These are phyloP conservation scores for Euphorbia tirucalli DNA, from an alignment of 345 rosid species.

Conservation along the genomic window DNA sequence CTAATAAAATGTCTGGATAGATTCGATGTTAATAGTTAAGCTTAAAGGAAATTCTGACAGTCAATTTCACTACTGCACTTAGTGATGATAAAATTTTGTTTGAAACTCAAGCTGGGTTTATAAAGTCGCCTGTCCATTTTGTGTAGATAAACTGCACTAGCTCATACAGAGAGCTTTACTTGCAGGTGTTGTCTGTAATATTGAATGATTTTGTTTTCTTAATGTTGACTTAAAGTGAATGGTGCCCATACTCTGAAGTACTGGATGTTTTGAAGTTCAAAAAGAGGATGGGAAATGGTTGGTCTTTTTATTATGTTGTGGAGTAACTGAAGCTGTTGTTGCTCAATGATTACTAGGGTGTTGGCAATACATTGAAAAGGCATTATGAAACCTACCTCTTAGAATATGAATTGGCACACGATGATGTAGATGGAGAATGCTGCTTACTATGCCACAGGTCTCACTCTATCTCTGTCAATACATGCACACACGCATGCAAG, in stretches of 20 bases:
- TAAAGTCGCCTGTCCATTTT: neutral
- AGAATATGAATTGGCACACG: conserved; percentile 97
- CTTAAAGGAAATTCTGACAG: neutral
- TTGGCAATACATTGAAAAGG: conserved; percentile 90
- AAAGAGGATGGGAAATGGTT: no score
- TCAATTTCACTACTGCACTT: neutral
- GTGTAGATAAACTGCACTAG: neutral
- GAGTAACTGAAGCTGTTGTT: neutral
- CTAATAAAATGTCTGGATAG: neutral
- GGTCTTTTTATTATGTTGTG: neutral
- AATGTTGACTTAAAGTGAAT: neutral
- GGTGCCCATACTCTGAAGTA: no score
- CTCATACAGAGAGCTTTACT: neutral
- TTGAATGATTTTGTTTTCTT: no score
- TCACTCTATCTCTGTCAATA: conserved; percentile 12
- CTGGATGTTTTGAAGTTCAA: no score
- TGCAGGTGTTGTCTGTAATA: neutral
- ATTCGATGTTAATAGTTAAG: neutral
- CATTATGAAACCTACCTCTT: conserved; percentile 94
- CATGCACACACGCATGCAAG: no score
- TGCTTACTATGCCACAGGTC: conserved; percentile 96
- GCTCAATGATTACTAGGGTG: conserved; percentile 54
- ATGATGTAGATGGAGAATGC: conserved; percentile 98
- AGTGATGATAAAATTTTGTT: neutral
- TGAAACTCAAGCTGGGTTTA: neutral